These are phyloP conservation scores for Haberlea rhodopensis DNA, from an alignment of 257 asterid genomes.

Conservation along the genomic window DNA sequence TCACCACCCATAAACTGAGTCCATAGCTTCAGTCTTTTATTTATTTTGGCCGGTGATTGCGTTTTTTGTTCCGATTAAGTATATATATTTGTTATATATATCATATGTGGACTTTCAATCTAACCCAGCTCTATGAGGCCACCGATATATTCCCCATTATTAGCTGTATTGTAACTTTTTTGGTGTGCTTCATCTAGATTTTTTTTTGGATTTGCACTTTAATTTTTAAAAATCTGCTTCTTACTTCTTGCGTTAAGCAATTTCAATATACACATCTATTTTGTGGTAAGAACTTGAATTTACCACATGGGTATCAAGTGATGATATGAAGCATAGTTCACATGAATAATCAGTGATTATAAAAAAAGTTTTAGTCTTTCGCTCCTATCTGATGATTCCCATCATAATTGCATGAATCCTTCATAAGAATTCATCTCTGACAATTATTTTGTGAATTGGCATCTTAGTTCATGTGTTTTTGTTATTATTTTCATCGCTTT, in stretches of 20 bases:
- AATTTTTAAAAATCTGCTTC: background rate
- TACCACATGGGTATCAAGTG: constrained; percentile 14
- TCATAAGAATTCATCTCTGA: no score
- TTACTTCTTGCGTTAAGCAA: no score
- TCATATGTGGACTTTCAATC: background rate
- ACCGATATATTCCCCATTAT: background rate
- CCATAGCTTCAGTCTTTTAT: constrained; percentile 9
- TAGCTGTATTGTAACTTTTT: no score
- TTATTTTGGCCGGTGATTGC: background rate
- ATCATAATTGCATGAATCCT: background rate
- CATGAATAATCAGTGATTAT: constrained; percentile 22
- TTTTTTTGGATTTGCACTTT: background rate
- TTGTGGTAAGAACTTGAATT: no score
- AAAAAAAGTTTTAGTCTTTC: constrained; percentile 22
- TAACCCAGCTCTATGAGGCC: no score
- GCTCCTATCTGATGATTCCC: constrained; percentile 30
- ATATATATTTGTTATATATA: background rate
- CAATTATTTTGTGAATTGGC: no score
- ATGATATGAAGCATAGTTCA: constrained; percentile 32
- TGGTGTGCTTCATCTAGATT: background rate
- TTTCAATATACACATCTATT: no score
- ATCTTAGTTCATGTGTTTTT: background rate
- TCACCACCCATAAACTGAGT: constrained; percentile 44
- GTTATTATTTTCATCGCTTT: background rate
- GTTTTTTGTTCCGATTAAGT: background rate